Base-by-base conservation (phyloP, 768 basidiomycete species). In the Chlorophyllum brunneum region DNA sequence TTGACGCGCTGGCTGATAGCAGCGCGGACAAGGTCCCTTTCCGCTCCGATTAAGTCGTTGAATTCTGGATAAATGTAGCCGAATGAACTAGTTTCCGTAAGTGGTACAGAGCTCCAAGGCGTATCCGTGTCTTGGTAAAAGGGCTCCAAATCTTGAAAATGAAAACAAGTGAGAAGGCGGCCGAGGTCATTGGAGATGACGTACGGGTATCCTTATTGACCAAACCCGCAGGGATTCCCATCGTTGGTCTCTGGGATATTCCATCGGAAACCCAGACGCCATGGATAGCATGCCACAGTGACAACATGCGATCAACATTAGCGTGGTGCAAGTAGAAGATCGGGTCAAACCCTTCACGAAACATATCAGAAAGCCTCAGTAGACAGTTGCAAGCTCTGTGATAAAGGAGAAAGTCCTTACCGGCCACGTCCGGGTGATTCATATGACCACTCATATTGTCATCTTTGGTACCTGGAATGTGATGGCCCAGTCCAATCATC, bases 61-160 rank as follows among this genome's bases (percentile, higher is more conserved):
- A 80, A 78, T 27, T 80, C 79, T 7, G 79, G 78, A 60, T 80
- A 80, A 1, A 73, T 68, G 56, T 80, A 81, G 27, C 71, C 66
- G 11, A 80, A 60, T 8, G 56, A 58, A 5, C 67, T 52, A 6
- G 67, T 68, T 27, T 66, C 61, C 1, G 58, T 56, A 4, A 66
- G 58, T 5, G 60, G 60, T 1, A 61, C 30, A 0, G 79, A 79
- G 1, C 56, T 58, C 76, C 76, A 79, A 64, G 68, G 77, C 5
- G 60, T 61, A 3, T 54, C 56, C 46, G 69, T 61, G 5, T 62
- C 58, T 43, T 69, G 66, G 70, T 74, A 73, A 70, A 79, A 80
- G 20, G 79, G 77, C 3, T 75, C 71, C 9, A 80, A 63, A 20
- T 62, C 76, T 77, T 43, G 4, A 29, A 10, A 39, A 22, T 4